Evolutionary conservation across 2,329 filamentous ascomycete genomes (phyloP).

Genomic region (Paecilomyces sp.): DNA sequence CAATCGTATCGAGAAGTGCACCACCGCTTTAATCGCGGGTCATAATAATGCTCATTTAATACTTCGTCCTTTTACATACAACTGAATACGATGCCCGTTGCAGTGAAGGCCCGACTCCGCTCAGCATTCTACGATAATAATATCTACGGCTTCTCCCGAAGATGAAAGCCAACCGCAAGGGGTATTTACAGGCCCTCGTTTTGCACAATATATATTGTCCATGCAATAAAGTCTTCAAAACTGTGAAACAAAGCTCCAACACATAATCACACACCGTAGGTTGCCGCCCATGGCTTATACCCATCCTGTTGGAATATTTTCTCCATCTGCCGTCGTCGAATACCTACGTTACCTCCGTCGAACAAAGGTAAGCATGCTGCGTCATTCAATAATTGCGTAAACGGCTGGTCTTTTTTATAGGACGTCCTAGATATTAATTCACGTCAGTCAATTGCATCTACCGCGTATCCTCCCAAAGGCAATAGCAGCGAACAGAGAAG

Average conservation of each 20-base stretch:
- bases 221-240: background rate
- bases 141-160: too few species aligned
- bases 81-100: too few species aligned
- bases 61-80: too few species aligned
- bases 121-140: too few species aligned
- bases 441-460: background rate
- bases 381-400: constrained; percentile 38
- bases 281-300: constrained; percentile 41
- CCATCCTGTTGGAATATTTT: constrained; percentile 35
- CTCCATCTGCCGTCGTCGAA: constrained; percentile 44
- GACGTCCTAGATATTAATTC: constrained; percentile 20
- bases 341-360: constrained; percentile 49
- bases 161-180: too few species aligned
- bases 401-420: constrained; percentile 37
- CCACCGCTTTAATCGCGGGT: too few species aligned
- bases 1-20: too few species aligned
- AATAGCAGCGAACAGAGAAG: background rate
- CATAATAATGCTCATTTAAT: too few species aligned
- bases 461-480: background rate
- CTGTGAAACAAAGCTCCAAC: too few species aligned
- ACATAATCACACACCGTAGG: background rate
- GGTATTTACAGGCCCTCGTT: too few species aligned
- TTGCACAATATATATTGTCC: background rate
- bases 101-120: too few species aligned
- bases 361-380: constrained; percentile 45